Evolutionary conservation across 140 eudicot genomes (phyloP).

Genomic region (Anethum foeniculum): DNA sequence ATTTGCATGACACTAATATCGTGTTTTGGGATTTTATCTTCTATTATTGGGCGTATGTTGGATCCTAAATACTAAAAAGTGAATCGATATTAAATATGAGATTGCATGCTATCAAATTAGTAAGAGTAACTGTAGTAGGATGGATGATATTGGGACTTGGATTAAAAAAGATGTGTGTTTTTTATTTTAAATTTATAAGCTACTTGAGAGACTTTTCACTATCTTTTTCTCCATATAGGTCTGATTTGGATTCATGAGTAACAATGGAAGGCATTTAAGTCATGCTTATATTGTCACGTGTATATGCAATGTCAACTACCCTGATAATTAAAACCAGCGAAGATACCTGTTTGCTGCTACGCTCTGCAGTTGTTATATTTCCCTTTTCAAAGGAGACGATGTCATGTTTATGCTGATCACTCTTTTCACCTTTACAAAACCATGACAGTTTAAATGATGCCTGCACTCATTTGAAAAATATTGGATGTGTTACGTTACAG

Average conservation of each 20-base stretch:
- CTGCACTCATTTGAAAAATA: constrained; percentile 22
- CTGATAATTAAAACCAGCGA: constrained; percentile 1
- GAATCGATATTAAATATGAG: not conserved
- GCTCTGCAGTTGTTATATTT: constrained; percentile 74
- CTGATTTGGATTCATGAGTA: not conserved
- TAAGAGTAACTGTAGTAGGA: not conserved
- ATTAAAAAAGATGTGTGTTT: not conserved
- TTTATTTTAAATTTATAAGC: too few relatives aligned
- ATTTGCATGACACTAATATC: not conserved
- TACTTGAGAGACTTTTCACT: not conserved
- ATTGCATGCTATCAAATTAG: not conserved
- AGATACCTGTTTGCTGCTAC: constrained; percentile 85
- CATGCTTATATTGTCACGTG: not conserved
- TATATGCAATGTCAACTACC: not conserved
- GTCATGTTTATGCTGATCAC: constrained; percentile 85
- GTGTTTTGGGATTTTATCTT: not conserved
- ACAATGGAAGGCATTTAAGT: not conserved
- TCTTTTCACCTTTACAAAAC: constrained; percentile 71
- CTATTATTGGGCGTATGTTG: not conserved
- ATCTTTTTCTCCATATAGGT: not conserved
- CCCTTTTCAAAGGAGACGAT: constrained; percentile 84
- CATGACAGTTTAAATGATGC: constrained; percentile 91
- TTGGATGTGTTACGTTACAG: not conserved
- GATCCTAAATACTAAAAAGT: not conserved
- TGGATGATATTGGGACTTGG: not conserved